Base-by-base conservation (phyloP, 1,139 yeast genomes). In the Pichia sp. region DNA sequence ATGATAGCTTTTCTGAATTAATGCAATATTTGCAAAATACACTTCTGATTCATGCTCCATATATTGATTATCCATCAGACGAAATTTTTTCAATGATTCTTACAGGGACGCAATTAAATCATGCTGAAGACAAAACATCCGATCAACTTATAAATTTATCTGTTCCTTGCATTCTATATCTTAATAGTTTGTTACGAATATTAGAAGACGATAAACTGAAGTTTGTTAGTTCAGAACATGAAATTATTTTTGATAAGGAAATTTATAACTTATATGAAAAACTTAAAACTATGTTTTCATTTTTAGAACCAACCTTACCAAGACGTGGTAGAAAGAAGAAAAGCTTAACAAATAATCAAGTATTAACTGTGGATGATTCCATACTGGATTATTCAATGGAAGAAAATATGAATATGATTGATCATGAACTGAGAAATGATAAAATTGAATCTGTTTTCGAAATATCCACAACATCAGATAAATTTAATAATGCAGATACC, bases 21-120 rank as follows among this genome's bases (percentile, higher is more conserved):
- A 13, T 48, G 4, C 15, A 25, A 10, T 35, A 45, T 28, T 31
- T 48, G 10, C 27, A 38, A 18, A 25, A 14, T 15, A 40, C 49
- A 9, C 18, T 48, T 3, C 7, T 33, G 7, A 15, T 28, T 6
- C 19, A 38, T 22, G 24, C 25, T 4, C 51, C 51, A 5, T 39
- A 31, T 25, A 35, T 48, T 5, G 35, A 47, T 21, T 43, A 42
- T 18, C 51, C 51, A 3, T 34, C 43, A 3, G 20, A 37, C 13
- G 41, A 41, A 25, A 33, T 48, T 14, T 21, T 48, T 8, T 14
- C 28, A 4, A 33, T 47, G 45, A 28, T 48, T 10, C 21, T 48
- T 1, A 36, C 49, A 2, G 50, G 41, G 2, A 38, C 49, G 5
- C 46, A 46, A 21, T 20, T 45, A n/a, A 31, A 36, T 24, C 37